Percentiles rank a stretch among this genome's conserved stretches.
Evolutionary conservation across 805 yeast species (phyloP).

Genomic region (Metschnikowia drakensbergensis): DNA sequence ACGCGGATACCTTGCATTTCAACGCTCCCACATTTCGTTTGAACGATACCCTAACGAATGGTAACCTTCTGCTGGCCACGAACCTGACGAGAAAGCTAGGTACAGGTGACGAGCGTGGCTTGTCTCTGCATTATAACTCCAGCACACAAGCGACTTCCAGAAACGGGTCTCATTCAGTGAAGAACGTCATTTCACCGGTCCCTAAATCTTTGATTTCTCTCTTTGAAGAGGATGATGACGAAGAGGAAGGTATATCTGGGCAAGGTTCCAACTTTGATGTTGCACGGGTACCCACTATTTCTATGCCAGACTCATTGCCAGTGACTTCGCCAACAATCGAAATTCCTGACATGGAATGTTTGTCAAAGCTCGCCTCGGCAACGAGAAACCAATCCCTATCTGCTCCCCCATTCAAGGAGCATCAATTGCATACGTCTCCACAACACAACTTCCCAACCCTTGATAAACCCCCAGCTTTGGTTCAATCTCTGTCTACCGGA

Average conservation of each 20-base stretch:
- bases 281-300: conserved; percentile 11
- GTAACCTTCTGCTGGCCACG: conserved; percentile 13
- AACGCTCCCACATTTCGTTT: conserved; percentile 6
- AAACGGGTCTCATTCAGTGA: not conserved
- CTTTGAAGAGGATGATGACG: conserved; percentile 14
- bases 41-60: conserved; percentile 28
- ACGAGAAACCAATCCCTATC: conserved; percentile 7
- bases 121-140: conserved; percentile 2
- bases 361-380: conserved; percentile 22
- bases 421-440: conserved; percentile 1
- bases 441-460: conserved; percentile 17
- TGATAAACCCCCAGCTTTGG: conserved; percentile 41
- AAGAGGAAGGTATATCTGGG: conserved; percentile 5
- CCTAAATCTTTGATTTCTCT: conserved; percentile 16
- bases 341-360: conserved; percentile 61
- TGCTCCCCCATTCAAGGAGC: conserved; percentile 3
- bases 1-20: conserved; percentile 19
- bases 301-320: conserved; percentile 8
- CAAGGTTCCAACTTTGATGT: conserved; percentile 7
- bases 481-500: conserved; percentile 43
- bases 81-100: conserved; percentile 4
- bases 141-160: conserved; percentile 4
- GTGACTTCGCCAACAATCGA: conserved; percentile 58
- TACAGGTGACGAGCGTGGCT: conserved; percentile 2
- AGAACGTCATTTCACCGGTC: conserved; percentile 8